phyloP scores from a whole-genome alignment of 306 rosid species.

The Castanospermum australe region DNA sequence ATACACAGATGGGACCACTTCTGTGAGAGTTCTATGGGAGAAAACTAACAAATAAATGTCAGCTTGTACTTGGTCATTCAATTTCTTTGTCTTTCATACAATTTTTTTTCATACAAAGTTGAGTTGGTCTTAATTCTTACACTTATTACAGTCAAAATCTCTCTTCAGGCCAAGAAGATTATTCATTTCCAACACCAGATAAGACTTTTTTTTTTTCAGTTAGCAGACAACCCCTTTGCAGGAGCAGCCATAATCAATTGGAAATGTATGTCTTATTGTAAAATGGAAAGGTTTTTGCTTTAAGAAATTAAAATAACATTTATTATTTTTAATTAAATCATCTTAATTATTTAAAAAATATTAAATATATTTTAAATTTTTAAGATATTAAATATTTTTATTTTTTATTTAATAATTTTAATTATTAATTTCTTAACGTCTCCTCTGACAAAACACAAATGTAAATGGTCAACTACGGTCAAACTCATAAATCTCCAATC shows the following conservation, averaged over 20 bases:
- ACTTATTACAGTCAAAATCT: background rate
- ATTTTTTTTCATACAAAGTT: background rate
- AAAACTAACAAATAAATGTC: constrained; percentile 24
- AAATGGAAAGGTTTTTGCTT: no score
- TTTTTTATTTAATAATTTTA: no score
- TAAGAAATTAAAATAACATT: no score
- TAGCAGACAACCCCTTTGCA: background rate
- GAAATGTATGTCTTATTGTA: background rate
- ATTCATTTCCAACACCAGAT: background rate
- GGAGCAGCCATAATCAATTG: constrained; percentile 12
- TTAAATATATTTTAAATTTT: no score
- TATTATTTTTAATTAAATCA: no score
- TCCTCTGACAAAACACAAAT: no score
- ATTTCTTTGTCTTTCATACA: background rate
- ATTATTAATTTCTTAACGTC: no score
- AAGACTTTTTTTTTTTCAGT: background rate
- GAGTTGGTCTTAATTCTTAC: background rate
- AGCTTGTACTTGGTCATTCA: constrained; percentile 30
- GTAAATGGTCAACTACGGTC: constrained; percentile 35
- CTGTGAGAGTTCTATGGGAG: background rate
- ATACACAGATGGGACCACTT: constrained; percentile 21
- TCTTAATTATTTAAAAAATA: no score
- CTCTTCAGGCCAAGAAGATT: background rate
- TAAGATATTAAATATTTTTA: no score
- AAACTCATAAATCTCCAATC: constrained; percentile 15